Conservation (phyloP, 768 basidiomycete species). For the Russula lepida region DNA sequence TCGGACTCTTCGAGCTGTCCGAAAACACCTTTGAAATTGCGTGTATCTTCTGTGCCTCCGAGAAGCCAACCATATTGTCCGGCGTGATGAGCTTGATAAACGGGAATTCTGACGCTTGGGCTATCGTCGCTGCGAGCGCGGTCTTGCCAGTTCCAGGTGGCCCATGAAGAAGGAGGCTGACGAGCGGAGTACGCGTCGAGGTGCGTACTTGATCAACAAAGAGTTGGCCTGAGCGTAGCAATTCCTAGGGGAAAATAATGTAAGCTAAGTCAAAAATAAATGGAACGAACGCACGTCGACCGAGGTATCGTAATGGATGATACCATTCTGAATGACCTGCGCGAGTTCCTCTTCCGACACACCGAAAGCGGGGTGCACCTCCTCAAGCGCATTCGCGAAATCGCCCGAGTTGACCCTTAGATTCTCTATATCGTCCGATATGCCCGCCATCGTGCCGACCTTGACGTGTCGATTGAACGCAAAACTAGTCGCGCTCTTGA, state of each 20-base stretch:
- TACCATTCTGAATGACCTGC: slow-evolving; percentile 91
- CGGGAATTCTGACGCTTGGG: slow-evolving; percentile 86
- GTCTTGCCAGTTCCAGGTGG: slow-evolving; percentile 91
- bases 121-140: slow-evolving; percentile 88
- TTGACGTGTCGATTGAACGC: slow-evolving; percentile 98
- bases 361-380: slow-evolving; percentile 95
- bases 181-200: slow-evolving; percentile 84
- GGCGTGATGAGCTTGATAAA: slow-evolving; percentile 98
- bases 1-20: slow-evolving; percentile 95
- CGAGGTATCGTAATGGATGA: slow-evolving; percentile 72
- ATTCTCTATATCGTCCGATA: slow-evolving; percentile 92
- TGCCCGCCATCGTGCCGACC: slow-evolving; percentile 94
- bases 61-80: slow-evolving; percentile 93
- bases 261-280: slow-evolving; percentile 2
- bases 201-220: slow-evolving; percentile 92
- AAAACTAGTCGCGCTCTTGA: slow-evolving; percentile 98
- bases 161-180: slow-evolving; percentile 84
- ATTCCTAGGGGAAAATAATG: slow-evolving; percentile 43
- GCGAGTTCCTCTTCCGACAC: slow-evolving; percentile 93
- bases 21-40: slow-evolving; percentile 88
- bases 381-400: slow-evolving; percentile 85
- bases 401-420: slow-evolving; percentile 79
- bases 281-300: slow-evolving; percentile 58
- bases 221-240: slow-evolving; percentile 76
- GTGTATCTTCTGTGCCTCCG: slow-evolving; percentile 85